Evolutionary conservation across 2,329 filamentous ascomycete genomes (phyloP), one percentile per base, ranked within the genome.

Genomic region (Colletotrichum navitas): DNA sequence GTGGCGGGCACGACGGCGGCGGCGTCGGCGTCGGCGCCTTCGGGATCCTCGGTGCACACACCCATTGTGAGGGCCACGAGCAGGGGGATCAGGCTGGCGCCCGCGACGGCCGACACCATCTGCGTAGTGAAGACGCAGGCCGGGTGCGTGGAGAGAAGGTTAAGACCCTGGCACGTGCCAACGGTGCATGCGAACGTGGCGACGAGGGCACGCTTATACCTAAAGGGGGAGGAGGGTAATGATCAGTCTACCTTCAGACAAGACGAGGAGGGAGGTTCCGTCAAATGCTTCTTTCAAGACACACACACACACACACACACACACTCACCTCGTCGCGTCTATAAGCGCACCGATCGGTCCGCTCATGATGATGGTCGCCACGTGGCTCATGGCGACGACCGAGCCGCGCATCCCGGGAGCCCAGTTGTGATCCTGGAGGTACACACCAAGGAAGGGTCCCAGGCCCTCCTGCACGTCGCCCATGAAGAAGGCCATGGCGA

Each of bases 401-500:
- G 64, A 49, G 10, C 68, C 68, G 63, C 63, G 68, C 56, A 71
- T 51, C 7, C 68, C 68, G 24, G 68, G 56, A 21, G 56, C 43
- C 68, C 68, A 71, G 3, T 58, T 55, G 63, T 49, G 68, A 36
- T 71, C 39, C n/a, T 71, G 68, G 21, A 71, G 63, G 26, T 67
- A 71, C 16, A 71, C 68, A 41, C 68, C 68, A 16, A 71, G 63
- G 12, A 67, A 71, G 16, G 68, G 68, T 5, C 68, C 63, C 5
- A 71, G 56, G 11, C 68, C 68, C 32, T 71, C 68, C 26, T 60
- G 41, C 10, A 71, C 68, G n/a, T 71, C 68, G 26, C 68, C 68
- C 68, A 71, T 62, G 56, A 67, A 67, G 56, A 71, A 71, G 5
- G 68, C 63, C 68, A 67, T 67, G 34, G 67, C 58, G 16, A 67